These are phyloP conservation scores for Verticillium alfalfae DNA, from an alignment of 2,329 filamentous ascomycete genomes.

Conservation along the genomic window DNA sequence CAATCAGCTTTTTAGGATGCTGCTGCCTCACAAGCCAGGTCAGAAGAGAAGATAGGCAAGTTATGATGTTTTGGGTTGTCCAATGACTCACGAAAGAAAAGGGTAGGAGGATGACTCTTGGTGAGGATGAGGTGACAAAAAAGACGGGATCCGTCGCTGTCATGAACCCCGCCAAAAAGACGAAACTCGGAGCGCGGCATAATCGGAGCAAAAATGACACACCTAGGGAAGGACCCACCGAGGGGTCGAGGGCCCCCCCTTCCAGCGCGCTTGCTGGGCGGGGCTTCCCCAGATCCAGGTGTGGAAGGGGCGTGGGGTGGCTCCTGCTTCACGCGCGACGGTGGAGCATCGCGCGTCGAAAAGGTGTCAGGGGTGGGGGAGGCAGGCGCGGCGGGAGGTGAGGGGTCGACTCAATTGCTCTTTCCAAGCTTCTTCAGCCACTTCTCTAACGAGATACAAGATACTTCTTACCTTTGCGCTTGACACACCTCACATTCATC, in stretches of 20 bases:
- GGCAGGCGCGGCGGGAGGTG: neutral
- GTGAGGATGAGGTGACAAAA: slow-evolving; percentile 5
- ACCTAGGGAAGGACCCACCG: slow-evolving; percentile 1
- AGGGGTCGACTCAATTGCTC: neutral
- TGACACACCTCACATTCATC: neutral
- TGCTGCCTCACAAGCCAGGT: neutral
- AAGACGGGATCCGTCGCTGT: slow-evolving; percentile 8
- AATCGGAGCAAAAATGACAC: slow-evolving; percentile 7
- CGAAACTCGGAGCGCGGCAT: slow-evolving; percentile 1
- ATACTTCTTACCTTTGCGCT: neutral
- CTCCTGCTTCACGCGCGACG: neutral
- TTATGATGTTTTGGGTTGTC: neutral
- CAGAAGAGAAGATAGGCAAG: neutral
- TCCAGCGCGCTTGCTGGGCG: neutral
- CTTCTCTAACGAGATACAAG: neutral
- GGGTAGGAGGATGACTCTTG: neutral
- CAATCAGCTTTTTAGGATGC: neutral
- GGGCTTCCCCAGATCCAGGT: neutral
- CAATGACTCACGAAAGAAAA: slow-evolving; percentile 6
- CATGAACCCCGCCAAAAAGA: slow-evolving; percentile 9
- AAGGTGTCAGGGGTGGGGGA: neutral
- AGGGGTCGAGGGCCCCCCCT: slow-evolving; percentile 8
- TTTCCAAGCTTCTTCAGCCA: neutral
- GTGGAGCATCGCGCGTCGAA: neutral
- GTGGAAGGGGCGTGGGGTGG: neutral